Evolutionary conservation across 306 rosid genomes (phyloP).

Genomic region (Trifolium fragiferum): DNA sequence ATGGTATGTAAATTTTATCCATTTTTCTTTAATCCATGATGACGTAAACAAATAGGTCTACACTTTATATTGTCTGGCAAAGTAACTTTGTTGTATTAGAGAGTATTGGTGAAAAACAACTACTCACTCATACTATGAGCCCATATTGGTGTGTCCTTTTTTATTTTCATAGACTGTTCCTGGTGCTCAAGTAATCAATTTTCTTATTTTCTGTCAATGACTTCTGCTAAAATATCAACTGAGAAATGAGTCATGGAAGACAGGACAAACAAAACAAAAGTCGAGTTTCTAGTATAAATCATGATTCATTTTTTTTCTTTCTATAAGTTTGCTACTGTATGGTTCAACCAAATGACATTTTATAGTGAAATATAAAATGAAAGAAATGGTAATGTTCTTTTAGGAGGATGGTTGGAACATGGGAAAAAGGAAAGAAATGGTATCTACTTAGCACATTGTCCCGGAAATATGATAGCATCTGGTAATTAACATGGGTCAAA

Average conservation of each 20-base stretch:
- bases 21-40: slow-evolving; percentile 13
- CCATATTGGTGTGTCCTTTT: neutral
- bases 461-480: slow-evolving; percentile 6
- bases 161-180: neutral
- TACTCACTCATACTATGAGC: neutral
- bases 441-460: neutral
- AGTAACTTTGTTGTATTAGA: neutral
- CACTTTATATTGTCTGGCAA: neutral
- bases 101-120: neutral
- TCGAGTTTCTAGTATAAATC: slow-evolving; percentile 19
- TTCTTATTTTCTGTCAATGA: neutral
- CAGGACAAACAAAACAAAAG: slow-evolving; percentile 1
- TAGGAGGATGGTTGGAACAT: slow-evolving; percentile 7
- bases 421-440: slow-evolving; percentile 4
- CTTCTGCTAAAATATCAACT: slow-evolving; percentile 20
- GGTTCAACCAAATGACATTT: neutral
- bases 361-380: neutral
- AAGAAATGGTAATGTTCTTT: slow-evolving; percentile 4
- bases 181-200: neutral
- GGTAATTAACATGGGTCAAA: slow-evolving; percentile 1
- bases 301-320: neutral
- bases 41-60: neutral
- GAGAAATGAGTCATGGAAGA: slow-evolving; percentile 8
- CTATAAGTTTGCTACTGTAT: neutral
- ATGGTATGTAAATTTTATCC: slow-evolving; percentile 63